phyloP scores from a whole-genome alignment of 1,284 basidiomycete species.

The Trichosporon coremiiforme region DNA sequence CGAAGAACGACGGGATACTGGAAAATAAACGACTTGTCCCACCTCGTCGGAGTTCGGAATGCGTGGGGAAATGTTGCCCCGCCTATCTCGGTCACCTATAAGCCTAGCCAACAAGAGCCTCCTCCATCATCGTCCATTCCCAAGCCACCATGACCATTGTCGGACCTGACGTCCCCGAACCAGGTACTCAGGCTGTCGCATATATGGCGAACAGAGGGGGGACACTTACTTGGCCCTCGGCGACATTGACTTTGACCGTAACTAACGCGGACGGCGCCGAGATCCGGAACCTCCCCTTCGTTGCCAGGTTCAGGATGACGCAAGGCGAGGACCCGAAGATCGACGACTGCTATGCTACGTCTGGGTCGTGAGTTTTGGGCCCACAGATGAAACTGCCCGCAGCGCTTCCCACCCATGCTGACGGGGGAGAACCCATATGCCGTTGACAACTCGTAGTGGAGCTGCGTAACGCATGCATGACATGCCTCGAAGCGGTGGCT shows the following conservation, averaged over 20 bases:
- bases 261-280: background rate
- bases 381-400: background rate
- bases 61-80: background rate
- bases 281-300: background rate
- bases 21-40: background rate
- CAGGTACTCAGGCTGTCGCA: background rate
- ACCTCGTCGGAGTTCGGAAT: background rate
- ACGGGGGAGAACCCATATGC: background rate
- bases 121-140: background rate
- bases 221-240: background rate
- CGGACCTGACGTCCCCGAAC: background rate
- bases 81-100: background rate
- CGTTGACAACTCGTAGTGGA: background rate
- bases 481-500: background rate
- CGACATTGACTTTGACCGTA: background rate
- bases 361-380: background rate
- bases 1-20: background rate
- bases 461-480: background rate
- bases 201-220: background rate
- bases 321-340: background rate
- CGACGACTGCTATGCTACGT: background rate
- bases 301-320: background rate
- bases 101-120: background rate
- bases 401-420: background rate
- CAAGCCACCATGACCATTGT: background rate